Percentiles rank a stretch among this genome's conserved stretches.
These are phyloP conservation scores for Papilionanthe hybrid DNA, from an alignment of 116 monocot species.

Conservation along the genomic window DNA sequence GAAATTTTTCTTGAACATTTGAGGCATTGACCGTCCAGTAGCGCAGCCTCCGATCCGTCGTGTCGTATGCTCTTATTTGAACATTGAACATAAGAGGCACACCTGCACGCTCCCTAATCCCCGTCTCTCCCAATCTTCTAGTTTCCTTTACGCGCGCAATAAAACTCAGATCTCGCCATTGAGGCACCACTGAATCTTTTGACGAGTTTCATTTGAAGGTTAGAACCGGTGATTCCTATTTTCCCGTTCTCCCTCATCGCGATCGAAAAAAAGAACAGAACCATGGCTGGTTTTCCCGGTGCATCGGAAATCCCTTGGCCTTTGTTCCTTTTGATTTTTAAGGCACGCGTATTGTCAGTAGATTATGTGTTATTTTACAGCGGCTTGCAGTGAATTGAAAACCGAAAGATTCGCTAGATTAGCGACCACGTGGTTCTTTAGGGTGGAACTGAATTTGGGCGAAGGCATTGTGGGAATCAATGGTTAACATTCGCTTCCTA, in stretches of 20 bases:
- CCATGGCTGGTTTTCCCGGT: background rate
- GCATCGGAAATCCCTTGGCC: background rate
- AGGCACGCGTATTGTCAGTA: background rate
- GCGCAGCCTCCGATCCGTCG: no score
- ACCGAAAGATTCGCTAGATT: background rate
- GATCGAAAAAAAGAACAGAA: background rate
- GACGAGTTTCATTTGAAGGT: background rate
- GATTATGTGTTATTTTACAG: background rate
- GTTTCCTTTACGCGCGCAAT: no score
- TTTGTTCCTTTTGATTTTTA: background rate
- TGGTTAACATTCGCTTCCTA: conserved; percentile 2
- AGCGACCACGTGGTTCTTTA: background rate
- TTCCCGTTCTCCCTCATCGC: background rate
- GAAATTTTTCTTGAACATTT: no score
- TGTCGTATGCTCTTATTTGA: no score
- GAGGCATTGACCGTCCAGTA: no score
- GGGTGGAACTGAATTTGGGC: background rate
- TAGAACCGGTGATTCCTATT: background rate
- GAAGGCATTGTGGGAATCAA: background rate
- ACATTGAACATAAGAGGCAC: no score
- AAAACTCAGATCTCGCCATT: background rate
- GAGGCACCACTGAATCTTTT: background rate
- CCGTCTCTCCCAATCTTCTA: no score
- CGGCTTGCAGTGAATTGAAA: background rate
- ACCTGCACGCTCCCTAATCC: no score